Evolutionary conservation across 179 eudicot genomes (phyloP), one percentile per base, ranked within the genome.

Genomic region (Heliamphora pulchella): DNA sequence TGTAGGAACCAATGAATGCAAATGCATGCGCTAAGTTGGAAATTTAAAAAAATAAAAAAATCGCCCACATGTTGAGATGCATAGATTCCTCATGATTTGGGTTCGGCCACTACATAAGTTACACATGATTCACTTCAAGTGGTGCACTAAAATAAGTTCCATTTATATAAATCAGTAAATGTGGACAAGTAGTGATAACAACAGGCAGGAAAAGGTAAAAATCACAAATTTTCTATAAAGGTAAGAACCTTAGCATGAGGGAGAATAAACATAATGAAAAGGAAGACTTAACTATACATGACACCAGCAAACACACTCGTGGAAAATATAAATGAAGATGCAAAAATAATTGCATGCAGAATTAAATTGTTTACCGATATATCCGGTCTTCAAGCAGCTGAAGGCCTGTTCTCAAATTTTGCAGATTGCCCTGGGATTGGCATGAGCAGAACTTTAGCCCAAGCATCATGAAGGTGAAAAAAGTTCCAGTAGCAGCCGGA

Each of bases 381-480:
- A 96, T 89, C 48, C 97, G 91, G 86, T 96, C 99, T 89, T 96
- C 99, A 78, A 96, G 91, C 79, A 96, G 83, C 85, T 92, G 98
- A 86, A 96, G 96, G 83, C 99, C 99, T 70, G 87, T 83, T 86
- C 82, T 91, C 79, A 92, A 92, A 74, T 87, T 88, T 79, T 90
- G 94, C 86, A 96, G 86, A 87, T 92, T 94, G 58, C 91, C 90
- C 90, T 92, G 98, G 70, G 88, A 88, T 79, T 89, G 90, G 88
- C 98, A 96, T 71, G 97, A 89, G 73, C 97, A 92, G 55, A 89
- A 90, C 87, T 96, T 94, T 20, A 96, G 90, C 77, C 99, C 99
- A 78, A 94, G 91, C 70, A 92, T 96, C 99, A 96, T 94, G 50
- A 92, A 67, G 50, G 97, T 94, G 85, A 96, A 96, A 90, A 96